Base-by-base conservation (phyloP, 495 filamentous ascomycete genomes). In the Schizothecium vesticola region DNA sequence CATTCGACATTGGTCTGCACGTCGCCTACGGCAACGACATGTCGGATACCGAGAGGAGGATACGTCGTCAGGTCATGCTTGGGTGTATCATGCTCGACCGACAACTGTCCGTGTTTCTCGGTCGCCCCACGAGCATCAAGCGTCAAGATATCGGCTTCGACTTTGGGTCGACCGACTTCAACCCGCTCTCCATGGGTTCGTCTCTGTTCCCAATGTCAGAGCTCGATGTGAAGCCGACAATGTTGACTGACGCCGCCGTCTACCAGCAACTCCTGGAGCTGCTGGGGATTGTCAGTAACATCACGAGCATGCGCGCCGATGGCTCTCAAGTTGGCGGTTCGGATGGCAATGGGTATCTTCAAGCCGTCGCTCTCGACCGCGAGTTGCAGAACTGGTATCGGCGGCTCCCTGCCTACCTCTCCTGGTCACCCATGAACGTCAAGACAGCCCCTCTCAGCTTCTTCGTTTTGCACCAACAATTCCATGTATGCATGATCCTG, bases 391-490 rank as follows among this genome's bases (percentile, higher is more conserved):
- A 76, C 63, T 86, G 84, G 84, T 84, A 86, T 61, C 78, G 78
- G 22, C 68, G 80, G 12, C 72, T 86, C 10, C 84, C 84, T 43
- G 79, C 78, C 16, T 72, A 77, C 43, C 67, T 86, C 36, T 69
- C 75, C 6, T 86, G 83, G 83, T 81, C 75, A 36, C 80, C 80
- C 3, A 72, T 72, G 26, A 86, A 85, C 71, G 81, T 82, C 68
- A 78, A 82, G 61, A 72, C 76, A 1, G 84, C 84, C 0, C 84
- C 82, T 0, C 74, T 79, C 63, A 81, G 82, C 19, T 85, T 82
- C 71, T 86, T 86, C 69, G 70, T 86, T 7, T 75, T 86, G 0
- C 84, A 86, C 67, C 79, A 84, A 69, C 83, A 86, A 69, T 86
- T 85, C 67, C 80, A 87, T 64, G 75, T 78, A 21, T 79, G 76